phyloP scores from a whole-genome alignment of 2,329 filamentous ascomycete genomes.

The Emydomyces testavorans region DNA sequence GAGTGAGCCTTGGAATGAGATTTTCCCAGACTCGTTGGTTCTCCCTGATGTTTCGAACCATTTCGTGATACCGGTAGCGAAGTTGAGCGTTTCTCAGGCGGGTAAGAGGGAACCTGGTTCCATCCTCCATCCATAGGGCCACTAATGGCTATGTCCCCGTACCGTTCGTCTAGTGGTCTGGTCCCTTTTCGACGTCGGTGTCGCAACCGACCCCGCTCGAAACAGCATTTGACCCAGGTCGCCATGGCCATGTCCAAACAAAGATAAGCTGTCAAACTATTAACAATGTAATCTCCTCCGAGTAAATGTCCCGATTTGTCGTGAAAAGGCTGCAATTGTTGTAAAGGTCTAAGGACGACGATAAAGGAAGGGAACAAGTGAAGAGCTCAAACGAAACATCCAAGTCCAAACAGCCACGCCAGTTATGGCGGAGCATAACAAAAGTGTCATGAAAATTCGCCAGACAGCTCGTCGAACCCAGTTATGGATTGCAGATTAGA shows the following conservation, averaged over 20 bases:
- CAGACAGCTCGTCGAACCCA: background rate
- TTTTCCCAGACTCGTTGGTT: background rate
- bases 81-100: constrained; percentile 5
- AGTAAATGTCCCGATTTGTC: background rate
- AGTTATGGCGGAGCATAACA: constrained; percentile 2
- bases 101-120: constrained; percentile 15
- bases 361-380: background rate
- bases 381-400: background rate
- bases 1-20: background rate
- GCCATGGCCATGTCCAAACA: background rate
- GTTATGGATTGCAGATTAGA: background rate
- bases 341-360: background rate
- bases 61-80: constrained; percentile 2
- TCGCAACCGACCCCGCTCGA: constrained; percentile 14
- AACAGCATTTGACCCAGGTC: constrained; percentile 12
- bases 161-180: constrained; percentile 14
- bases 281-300: too few relatives aligned
- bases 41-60: background rate
- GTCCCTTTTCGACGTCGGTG: constrained; percentile 13
- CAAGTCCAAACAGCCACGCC: constrained; percentile 1
- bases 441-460: constrained; percentile 1
- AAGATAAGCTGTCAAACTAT: background rate
- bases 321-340: background rate
- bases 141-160: constrained; percentile 16
- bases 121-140: constrained; percentile 18